Base-by-base conservation (phyloP, 352 stramenopile genomes). In the Vaucheria bursata region DNA sequence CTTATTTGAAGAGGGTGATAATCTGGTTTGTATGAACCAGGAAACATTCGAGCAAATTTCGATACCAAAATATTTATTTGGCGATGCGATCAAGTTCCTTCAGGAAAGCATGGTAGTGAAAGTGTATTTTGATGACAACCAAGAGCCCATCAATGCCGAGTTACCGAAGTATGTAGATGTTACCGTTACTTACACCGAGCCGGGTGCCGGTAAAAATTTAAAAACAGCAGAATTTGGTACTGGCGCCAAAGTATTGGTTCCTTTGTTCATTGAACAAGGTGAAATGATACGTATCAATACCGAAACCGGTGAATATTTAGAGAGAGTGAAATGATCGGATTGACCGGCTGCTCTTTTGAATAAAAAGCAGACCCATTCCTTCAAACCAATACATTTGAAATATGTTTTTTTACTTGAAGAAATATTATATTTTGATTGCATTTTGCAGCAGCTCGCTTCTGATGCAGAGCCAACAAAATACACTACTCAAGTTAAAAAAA, bases 1-100 rank as follows among this genome's bases (percentile, higher is more conserved):
- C 25, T 59, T 59, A 25, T 59, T 59, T 59, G 25, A 18, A 59
- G 45, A 59, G 25, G 45, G 45, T 59, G 45, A 59, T 18, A 25
- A 59, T 59, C 45, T 59, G 18, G 45, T 59, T 18, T 59, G 45
- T 59, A 59, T 59, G 45, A 59, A 59, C 45, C 45, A 59, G 45
- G 45, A 59, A 25, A 59, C 45, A 18, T 59, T 18, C 25, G 45
- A 59, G 12, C 45, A 59, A 25, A 25, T 59, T 18, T 25, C 18
- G 18, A 59, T 59, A 18, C 45, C 45, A 18, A 59, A 59, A 59
- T 18, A 18, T 18, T 18, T 59, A 59, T 59, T 59, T 59, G 45
- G 45, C 45, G 45, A 59, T 59, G 18, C 45, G 45, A 59, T 59
- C 25, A 59, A 59, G 25, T 59, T 59, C 45, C 25, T 59, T 18